Evolutionary conservation across 202 grass and related monocot species (phyloP).

Genomic region (Dendrocalamus latiflorus): DNA sequence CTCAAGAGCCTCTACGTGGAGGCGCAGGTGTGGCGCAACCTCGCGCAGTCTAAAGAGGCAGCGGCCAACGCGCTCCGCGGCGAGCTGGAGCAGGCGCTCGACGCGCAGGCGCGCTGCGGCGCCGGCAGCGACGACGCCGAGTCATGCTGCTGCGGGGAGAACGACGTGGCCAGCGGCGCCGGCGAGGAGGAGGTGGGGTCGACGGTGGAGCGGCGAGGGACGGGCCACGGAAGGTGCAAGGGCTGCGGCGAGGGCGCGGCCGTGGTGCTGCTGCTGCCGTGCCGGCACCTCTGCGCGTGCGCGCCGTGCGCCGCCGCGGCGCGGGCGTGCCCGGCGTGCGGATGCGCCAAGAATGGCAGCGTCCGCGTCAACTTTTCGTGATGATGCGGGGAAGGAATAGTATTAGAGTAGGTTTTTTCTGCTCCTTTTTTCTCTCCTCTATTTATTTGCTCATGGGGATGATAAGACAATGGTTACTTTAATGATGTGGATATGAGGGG

Average conservation of each 20-base stretch:
- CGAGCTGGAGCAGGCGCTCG: slow-evolving; percentile 43
- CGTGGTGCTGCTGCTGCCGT: slow-evolving; percentile 68
- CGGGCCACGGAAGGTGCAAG: slow-evolving; percentile 10
- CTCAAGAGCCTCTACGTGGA: too few relatives aligned
- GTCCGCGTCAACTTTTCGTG: slow-evolving; percentile 69
- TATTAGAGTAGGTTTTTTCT: slow-evolving; percentile 7
- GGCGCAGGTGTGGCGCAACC: too few relatives aligned
- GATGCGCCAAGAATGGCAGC: slow-evolving; percentile 51
- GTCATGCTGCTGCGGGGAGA: slow-evolving; percentile 73
- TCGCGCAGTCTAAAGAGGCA: too few relatives aligned
- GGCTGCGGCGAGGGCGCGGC: slow-evolving; percentile 43
- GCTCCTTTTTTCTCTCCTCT: background rate
- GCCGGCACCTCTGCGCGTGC: slow-evolving; percentile 76
- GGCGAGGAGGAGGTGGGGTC: background rate
- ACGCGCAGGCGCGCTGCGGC: slow-evolving; percentile 8
- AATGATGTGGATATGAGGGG: too few relatives aligned
- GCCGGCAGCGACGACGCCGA: slow-evolving; percentile 35
- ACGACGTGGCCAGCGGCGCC: background rate
- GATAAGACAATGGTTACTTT: too few relatives aligned
- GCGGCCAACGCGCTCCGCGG: too few relatives aligned
- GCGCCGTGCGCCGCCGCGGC: slow-evolving; percentile 43
- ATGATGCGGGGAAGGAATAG: slow-evolving; percentile 12
- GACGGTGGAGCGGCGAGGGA: background rate
- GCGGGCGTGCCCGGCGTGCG: slow-evolving; percentile 58
- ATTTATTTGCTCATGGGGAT: too few relatives aligned